Conservation (phyloP, 441 rosid species). For the Cnidoscolus chayamansa region DNA sequence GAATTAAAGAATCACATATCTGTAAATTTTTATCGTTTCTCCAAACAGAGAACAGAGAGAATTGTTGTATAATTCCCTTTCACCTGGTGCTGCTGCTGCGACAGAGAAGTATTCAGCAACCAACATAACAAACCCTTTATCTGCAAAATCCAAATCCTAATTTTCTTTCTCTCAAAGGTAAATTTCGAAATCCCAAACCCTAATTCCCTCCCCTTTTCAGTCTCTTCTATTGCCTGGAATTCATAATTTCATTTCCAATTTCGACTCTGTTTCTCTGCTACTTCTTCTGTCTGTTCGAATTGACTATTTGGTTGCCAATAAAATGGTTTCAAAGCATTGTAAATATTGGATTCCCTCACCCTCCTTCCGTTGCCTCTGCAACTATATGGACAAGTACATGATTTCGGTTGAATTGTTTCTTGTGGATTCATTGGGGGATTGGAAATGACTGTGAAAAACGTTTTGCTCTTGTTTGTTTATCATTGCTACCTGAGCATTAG, state of each 20-base stretch:
- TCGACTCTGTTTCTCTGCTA: neutral
- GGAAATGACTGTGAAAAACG: constrained; percentile 4
- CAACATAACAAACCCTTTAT: neutral
- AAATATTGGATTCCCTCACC: neutral
- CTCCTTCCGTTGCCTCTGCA: neutral
- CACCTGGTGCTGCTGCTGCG: neutral
- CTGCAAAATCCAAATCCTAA: no score
- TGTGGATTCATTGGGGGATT: neutral
- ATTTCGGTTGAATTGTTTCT: neutral
- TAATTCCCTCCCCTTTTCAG: neutral
- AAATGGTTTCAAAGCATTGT: neutral
- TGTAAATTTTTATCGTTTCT: neutral
- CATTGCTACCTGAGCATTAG: neutral
- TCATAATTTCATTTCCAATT: neutral
- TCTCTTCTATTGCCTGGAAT: neutral
- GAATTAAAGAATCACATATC: neutral
- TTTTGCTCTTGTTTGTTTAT: neutral
- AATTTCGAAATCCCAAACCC: constrained; percentile 15
- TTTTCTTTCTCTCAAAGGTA: constrained; percentile 3
- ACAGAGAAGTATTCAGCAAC: neutral
- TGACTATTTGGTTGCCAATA: no score
- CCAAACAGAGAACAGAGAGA: constrained; percentile 3
- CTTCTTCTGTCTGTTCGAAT: no score
- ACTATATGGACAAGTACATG: constrained; percentile 1
- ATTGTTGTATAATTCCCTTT: neutral